Evolutionary conservation across 352 stramenopile genomes (phyloP).

Genomic region (Pythium diclinum): DNA sequence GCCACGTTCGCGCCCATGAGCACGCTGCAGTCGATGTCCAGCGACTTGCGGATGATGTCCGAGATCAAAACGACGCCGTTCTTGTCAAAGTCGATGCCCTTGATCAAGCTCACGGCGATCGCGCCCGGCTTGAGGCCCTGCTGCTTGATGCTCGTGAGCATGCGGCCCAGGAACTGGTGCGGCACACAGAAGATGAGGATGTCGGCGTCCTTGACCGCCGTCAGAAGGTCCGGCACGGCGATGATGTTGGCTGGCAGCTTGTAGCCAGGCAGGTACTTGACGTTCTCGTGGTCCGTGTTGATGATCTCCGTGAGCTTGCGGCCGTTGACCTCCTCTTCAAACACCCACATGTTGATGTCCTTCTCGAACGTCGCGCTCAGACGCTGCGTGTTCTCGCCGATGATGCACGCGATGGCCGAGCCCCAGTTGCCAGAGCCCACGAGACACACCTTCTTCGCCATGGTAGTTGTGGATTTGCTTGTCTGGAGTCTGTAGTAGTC

Average conservation of each 20-base stretch:
- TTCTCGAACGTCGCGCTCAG: conserved; percentile 72
- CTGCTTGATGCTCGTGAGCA: conserved; percentile 88
- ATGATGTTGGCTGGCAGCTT: conserved; percentile 93
- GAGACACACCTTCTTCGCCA: conserved; percentile 71
- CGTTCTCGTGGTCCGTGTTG: conserved; percentile 95
- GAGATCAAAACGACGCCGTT: conserved; percentile 84
- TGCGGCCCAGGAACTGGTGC: conserved; percentile 93
- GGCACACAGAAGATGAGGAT: conserved; percentile 96
- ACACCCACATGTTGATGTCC: conserved; percentile 97
- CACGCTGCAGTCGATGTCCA: conserved; percentile 89
- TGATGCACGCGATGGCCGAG: conserved; percentile 79
- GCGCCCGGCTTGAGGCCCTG: conserved; percentile 57
- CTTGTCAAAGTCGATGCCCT: conserved; percentile 88
- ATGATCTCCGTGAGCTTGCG: conserved; percentile 95
- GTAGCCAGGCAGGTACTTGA: conserved; percentile 92
- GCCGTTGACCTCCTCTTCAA: conserved; percentile 87
- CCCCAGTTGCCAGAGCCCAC: conserved; percentile 83
- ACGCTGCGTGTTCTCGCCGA: conserved; percentile 70
- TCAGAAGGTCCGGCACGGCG: conserved; percentile 89
- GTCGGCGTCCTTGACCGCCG: conserved; percentile 87
- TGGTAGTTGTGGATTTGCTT: conserved; percentile 11
- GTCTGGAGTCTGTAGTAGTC: neutral
- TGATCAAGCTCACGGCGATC: conserved; percentile 90
- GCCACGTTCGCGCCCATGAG: conserved; percentile 98
- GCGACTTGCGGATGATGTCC: conserved; percentile 83